Percentiles rank a stretch among this genome's conserved stretches.
Evolutionary conservation across 352 stramenopile species (phyloP).

Genomic region (Pythium guiyangense): DNA sequence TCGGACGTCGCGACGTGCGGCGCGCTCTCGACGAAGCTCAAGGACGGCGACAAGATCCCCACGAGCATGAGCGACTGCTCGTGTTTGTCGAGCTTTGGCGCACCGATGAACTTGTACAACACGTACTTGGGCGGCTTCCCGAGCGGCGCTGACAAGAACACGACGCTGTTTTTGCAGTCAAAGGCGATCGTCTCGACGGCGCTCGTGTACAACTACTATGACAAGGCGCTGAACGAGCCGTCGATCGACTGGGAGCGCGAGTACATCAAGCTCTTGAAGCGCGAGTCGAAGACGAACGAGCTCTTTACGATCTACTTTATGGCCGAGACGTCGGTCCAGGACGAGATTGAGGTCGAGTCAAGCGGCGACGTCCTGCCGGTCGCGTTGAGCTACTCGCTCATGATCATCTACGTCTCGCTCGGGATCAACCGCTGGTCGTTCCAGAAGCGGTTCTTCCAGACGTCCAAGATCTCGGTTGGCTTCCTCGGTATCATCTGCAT

Average conservation of each 20-base stretch:
- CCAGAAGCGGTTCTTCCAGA: slow-evolving; percentile 46
- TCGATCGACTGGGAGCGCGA: slow-evolving; percentile 63
- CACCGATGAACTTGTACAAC: slow-evolving; percentile 72
- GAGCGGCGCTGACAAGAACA: slow-evolving; percentile 39
- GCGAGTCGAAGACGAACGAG: slow-evolving; percentile 30
- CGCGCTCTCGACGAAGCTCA: slow-evolving; percentile 26
- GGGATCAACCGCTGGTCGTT: slow-evolving; percentile 62
- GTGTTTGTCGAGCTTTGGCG: slow-evolving; percentile 53
- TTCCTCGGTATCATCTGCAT: slow-evolving; percentile 66
- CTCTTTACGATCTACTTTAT: slow-evolving; percentile 69
- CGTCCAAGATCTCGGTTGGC: slow-evolving; percentile 56
- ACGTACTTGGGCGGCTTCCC: slow-evolving; percentile 59
- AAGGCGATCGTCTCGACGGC: slow-evolving; percentile 44
- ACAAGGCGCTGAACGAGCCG: slow-evolving; percentile 33
- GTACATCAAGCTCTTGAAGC: slow-evolving; percentile 59
- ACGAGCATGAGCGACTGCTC: slow-evolving; percentile 59
- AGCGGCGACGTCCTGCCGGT: slow-evolving; percentile 39
- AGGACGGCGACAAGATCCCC: slow-evolving; percentile 33
- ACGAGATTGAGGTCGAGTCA: slow-evolving; percentile 54
- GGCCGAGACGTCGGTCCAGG: slow-evolving; percentile 48
- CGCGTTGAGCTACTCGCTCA: slow-evolving; percentile 53
- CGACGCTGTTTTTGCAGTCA: slow-evolving; percentile 40
- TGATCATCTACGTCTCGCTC: slow-evolving; percentile 65
- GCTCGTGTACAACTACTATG: slow-evolving; percentile 62
- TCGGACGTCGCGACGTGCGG: slow-evolving; percentile 38